These are phyloP conservation scores for Scheffersomyces parashehatae DNA, from an alignment of 1,139 yeast genomes.

Conservation along the genomic window DNA sequence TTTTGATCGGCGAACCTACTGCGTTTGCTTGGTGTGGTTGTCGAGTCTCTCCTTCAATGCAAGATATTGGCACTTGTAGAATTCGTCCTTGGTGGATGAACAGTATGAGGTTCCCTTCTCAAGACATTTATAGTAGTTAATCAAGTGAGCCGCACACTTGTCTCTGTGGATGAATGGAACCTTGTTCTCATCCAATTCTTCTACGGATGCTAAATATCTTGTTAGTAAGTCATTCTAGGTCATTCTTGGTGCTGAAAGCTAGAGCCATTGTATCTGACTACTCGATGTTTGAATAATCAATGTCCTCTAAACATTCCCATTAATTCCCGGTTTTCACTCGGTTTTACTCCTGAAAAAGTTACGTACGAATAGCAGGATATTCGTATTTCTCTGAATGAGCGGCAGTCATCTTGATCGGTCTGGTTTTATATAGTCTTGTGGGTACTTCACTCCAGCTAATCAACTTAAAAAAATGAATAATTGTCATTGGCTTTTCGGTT, in stretches of 20 bases:
- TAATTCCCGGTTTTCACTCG: no score
- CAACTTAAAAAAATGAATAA: no score
- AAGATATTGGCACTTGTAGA: conserved; percentile 49
- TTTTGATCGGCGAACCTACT: not conserved
- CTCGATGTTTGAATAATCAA: no score
- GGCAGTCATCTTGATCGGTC: conserved; percentile 10
- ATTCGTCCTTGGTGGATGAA: conserved; percentile 42
- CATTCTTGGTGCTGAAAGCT: no score
- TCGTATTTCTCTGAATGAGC: conserved; percentile 14
- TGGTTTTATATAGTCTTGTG: conserved; percentile 7
- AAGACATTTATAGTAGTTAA: conserved; percentile 47
- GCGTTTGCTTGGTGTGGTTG: conserved; percentile 13
- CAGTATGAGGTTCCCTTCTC: conserved; percentile 50
- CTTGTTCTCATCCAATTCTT: conserved; percentile 44
- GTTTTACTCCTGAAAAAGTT: not conserved
- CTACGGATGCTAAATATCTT: conserved; percentile 30
- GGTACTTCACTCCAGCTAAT: not conserved
- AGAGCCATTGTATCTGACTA: no score
- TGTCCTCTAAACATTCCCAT: no score
- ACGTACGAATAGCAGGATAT: conserved; percentile 19
- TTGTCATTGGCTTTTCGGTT: no score
- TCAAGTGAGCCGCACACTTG: conserved; percentile 48
- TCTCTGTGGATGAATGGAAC: conserved; percentile 51
- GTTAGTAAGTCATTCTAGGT: conserved; percentile 5
- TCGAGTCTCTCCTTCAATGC: conserved; percentile 48